Evolutionary conservation across 2,329 filamentous ascomycete species (phyloP).

Genomic region (Epichloe uncinata): DNA sequence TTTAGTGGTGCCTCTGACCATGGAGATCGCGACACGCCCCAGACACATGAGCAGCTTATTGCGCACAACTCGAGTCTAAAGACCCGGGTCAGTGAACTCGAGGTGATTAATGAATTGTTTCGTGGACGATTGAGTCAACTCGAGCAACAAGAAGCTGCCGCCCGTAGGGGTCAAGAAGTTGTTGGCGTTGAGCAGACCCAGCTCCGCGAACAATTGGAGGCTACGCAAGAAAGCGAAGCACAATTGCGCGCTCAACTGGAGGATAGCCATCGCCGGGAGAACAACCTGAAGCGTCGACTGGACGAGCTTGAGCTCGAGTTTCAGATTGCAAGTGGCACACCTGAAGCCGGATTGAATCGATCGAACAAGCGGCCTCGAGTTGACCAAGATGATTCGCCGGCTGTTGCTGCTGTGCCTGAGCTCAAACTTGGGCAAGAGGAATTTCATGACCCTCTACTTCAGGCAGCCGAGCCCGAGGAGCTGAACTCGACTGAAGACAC

Average conservation of each 20-base stretch:
- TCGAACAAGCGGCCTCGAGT: constrained; percentile 8
- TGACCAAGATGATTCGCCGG: background rate
- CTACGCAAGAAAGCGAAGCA: constrained; percentile 24
- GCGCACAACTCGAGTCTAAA: constrained; percentile 78
- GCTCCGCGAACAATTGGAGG: constrained; percentile 42
- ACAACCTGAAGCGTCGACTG: constrained; percentile 68
- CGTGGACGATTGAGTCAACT: constrained; percentile 64
- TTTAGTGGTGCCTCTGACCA: constrained; percentile 26
- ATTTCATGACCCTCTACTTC: background rate
- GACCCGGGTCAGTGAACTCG: constrained; percentile 87
- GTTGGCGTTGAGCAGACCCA: constrained; percentile 41
- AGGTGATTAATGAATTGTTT: constrained; percentile 83
- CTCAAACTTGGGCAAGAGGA: background rate
- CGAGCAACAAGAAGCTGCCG: constrained; percentile 60
- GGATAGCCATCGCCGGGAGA: constrained; percentile 64
- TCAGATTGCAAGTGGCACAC: constrained; percentile 17
- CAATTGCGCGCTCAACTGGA: constrained; percentile 53
- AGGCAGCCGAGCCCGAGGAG: background rate
- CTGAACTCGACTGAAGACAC: background rate
- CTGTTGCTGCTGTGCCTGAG: background rate
- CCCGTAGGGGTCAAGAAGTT: constrained; percentile 46
- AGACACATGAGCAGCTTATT: constrained; percentile 68
- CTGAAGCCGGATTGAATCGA: constrained; percentile 7
- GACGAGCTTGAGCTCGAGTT: constrained; percentile 59
- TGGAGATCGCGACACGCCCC: constrained; percentile 54